Evolutionary conservation across 2,329 filamentous ascomycete genomes (phyloP).

Genomic region (Penicillium frequentans): DNA sequence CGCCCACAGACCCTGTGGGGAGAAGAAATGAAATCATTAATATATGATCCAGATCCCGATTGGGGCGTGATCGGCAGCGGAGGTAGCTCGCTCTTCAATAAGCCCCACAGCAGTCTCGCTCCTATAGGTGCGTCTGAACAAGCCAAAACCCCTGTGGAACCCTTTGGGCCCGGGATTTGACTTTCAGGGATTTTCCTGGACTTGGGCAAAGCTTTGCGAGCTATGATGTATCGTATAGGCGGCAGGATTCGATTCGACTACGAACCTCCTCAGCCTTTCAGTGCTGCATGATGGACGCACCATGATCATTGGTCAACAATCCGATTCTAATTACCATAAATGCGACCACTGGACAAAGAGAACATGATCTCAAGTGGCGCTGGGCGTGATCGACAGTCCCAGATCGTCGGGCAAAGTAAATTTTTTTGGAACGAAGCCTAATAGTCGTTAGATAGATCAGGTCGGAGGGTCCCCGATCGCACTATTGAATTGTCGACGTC

Average conservation of each 20-base stretch:
- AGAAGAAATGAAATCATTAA: not conserved
- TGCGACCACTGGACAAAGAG: not conserved
- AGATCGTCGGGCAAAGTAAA: not conserved
- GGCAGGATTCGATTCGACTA: not conserved
- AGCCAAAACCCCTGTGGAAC: not conserved
- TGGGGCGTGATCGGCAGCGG: constrained; percentile 15
- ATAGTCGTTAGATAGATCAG: not conserved
- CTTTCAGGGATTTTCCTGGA: not conserved
- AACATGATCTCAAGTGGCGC: not conserved
- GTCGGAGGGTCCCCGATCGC: not conserved
- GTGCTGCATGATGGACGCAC: not conserved
- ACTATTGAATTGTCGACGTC: constrained; percentile 1
- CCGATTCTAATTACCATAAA: not conserved
- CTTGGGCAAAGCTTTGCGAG: not conserved
- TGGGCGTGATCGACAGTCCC: not conserved
- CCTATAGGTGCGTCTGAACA: constrained; percentile 19
- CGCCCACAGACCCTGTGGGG: constrained; percentile 1
- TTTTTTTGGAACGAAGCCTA: not conserved
- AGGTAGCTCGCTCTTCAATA: constrained; percentile 6
- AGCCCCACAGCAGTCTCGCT: constrained; percentile 1
- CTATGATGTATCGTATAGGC: constrained; percentile 1
- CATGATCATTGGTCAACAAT: not conserved
- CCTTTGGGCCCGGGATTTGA: not conserved
- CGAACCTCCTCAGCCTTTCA: not conserved
- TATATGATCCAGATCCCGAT: constrained; percentile 14